Percentiles rank a stretch among this genome's conserved stretches.
These are phyloP conservation scores for Fennellomyces sp. DNA, from an alignment of 371 early-diverging fungal genomes.

Conservation along the genomic window DNA sequence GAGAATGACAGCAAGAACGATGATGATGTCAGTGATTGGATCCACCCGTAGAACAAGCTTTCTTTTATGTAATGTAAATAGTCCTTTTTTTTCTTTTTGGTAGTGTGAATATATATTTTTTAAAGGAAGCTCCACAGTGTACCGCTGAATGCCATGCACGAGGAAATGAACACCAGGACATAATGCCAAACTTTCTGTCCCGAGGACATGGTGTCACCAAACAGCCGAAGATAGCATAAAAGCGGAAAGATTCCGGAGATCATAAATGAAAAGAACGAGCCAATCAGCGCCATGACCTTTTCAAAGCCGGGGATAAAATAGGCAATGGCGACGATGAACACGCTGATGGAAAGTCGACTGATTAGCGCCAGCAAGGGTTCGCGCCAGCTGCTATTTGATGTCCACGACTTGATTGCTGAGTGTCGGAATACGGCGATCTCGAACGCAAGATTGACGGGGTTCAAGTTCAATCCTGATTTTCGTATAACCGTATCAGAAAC, in stretches of 20 bases:
- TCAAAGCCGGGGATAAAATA: slow-evolving; percentile 68
- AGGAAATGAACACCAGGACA: slow-evolving; percentile 24
- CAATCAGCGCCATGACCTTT: slow-evolving; percentile 70
- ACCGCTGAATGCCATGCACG: slow-evolving; percentile 30
- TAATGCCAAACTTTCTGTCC: slow-evolving; percentile 15
- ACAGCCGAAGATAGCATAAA: slow-evolving; percentile 51
- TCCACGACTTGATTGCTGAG: slow-evolving; percentile 21
- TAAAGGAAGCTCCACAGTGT: slow-evolving; percentile 41
- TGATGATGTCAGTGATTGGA: slow-evolving; percentile 26
- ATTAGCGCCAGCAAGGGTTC: slow-evolving; percentile 20
- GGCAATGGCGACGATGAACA: slow-evolving; percentile 50
- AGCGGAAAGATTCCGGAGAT: slow-evolving; percentile 65
- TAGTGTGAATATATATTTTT: neutral
- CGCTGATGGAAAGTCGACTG: slow-evolving; percentile 28
- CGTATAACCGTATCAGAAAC: too few relatives aligned
- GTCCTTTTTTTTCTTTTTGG: neutral
- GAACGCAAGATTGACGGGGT: slow-evolving; percentile 62
- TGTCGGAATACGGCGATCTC: slow-evolving; percentile 43
- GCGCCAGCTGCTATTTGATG: slow-evolving; percentile 24
- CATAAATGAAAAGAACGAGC: slow-evolving; percentile 63
- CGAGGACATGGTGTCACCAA: slow-evolving; percentile 22
- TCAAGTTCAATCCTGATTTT: slow-evolving; percentile 46
- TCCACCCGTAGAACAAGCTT: slow-evolving; percentile 15
- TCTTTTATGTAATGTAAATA: neutral
- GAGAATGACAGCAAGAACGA: neutral